Evolutionary conservation across 2,329 filamentous ascomycete species (phyloP), one percentile per base, ranked within the genome.

Genomic region (Clonostachys rhizophaga): DNA sequence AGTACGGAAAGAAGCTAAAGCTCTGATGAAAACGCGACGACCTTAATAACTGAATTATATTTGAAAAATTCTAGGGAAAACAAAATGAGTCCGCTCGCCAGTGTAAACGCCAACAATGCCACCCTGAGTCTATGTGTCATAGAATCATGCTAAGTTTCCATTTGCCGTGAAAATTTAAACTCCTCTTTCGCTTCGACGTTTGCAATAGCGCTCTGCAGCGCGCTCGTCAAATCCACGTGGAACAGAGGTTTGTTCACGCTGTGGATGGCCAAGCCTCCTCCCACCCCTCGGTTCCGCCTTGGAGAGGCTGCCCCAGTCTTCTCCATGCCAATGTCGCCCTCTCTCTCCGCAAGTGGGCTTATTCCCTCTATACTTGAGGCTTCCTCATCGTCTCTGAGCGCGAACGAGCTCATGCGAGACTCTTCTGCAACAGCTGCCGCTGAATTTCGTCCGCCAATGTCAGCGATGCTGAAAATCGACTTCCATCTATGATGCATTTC

Each of bases 361-460:
- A n/a, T 6, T 39, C 17, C 36, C 11, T 39, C 17, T 18, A 11
- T n/a, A 11, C 36, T 39, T n/a, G 14, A 18, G 7, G 11, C 36
- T n/a, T 39, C 36, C 36, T n/a, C 36, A 10, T 18, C 36, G 7
- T 39, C 10, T 16, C 35, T 34, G 5, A n/a, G 36, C 12, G 35
- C 40, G 18, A 6, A 18, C n/a, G 18, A 42, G n/a, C 18, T 91
- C 86, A 0, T 24, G 10, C 17, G 20, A 11, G 36, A 20, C 35
- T 42, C 34, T 34, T 43, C 40, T 17, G 46, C 44, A 8, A 74
- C 73, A 0, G 81, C 81, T 2, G 86, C 86, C 1, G 87, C 87
- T 5, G 85, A 89, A 46, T 83, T 69, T 5, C 74, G 71, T 17
- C 90, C 86, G 51, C 89, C 83, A 53, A 95, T 83, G 60, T 96